phyloP scores from a whole-genome alignment of 768 basidiomycete genomes.

The Guyanaporus albipodus region DNA sequence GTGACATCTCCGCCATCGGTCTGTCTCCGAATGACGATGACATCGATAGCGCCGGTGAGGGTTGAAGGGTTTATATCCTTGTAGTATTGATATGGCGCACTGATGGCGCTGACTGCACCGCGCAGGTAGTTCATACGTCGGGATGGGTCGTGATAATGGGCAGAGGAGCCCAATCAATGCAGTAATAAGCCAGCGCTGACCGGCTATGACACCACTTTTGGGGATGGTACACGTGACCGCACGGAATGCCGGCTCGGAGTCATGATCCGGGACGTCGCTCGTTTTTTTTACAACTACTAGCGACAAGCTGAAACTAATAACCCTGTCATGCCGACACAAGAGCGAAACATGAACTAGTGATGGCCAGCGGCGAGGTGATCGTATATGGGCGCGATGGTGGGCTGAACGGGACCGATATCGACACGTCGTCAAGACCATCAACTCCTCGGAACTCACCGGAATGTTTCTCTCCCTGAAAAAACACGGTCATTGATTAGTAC shows the following conservation, averaged over 20 bases:
- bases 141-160: neutral
- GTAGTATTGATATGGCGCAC: constrained; percentile 87
- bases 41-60: constrained; percentile 97
- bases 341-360: constrained; percentile 19
- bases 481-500: neutral
- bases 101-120: constrained; percentile 80
- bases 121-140: constrained; percentile 78
- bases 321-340: neutral
- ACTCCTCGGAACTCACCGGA: constrained; percentile 50
- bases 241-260: neutral
- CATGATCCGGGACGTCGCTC: neutral
- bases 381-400: constrained; percentile 58
- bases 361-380: constrained; percentile 48
- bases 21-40: constrained; percentile 86
- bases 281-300: neutral
- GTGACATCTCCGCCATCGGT: constrained; percentile 58
- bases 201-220: constrained; percentile 16
- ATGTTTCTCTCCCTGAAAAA: constrained; percentile 82
- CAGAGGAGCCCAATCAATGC: constrained; percentile 1
- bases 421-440: neutral
- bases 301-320: neutral
- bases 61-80: constrained; percentile 95
- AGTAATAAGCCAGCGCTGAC: neutral
- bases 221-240: constrained; percentile 23
- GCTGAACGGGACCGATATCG: constrained; percentile 39